Conservation (phyloP, 179 eudicot genomes). For the Dionaea muscipula region DNA sequence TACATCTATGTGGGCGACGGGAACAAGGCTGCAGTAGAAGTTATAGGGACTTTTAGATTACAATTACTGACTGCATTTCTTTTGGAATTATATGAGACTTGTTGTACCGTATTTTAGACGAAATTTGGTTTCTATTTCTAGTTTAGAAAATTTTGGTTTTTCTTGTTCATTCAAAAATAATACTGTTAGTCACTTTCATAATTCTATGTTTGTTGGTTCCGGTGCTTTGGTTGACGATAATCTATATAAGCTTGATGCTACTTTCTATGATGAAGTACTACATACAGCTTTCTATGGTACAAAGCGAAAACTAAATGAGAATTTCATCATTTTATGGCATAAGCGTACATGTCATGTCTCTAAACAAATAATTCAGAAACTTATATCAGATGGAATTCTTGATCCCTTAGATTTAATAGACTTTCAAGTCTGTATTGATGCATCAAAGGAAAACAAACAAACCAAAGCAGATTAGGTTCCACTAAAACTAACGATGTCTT, state of each 20-base stretch:
- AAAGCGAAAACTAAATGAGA: background rate
- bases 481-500: background rate
- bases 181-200: too few relatives aligned
- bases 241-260: background rate
- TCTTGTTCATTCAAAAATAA: background rate
- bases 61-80: constrained; percentile 2
- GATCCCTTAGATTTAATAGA: background rate
- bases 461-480: background rate
- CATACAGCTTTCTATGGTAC: constrained; percentile 7
- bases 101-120: constrained; percentile 5
- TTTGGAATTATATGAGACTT: constrained; percentile 9
- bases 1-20: constrained; percentile 4
- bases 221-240: background rate
- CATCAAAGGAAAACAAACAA: background rate
- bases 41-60: constrained; percentile 8
- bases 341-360: background rate
- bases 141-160: constrained; percentile 5
- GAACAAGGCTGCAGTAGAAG: constrained; percentile 10
- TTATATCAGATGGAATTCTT: constrained; percentile 1
- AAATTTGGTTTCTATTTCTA: constrained; percentile 7
- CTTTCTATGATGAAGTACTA: constrained; percentile 4
- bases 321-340: background rate
- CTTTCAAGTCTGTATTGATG: too few relatives aligned
- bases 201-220: too few relatives aligned
- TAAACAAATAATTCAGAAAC: background rate